phyloP scores from a whole-genome alignment of 257 asterid species.

The Primulina tabacum region DNA sequence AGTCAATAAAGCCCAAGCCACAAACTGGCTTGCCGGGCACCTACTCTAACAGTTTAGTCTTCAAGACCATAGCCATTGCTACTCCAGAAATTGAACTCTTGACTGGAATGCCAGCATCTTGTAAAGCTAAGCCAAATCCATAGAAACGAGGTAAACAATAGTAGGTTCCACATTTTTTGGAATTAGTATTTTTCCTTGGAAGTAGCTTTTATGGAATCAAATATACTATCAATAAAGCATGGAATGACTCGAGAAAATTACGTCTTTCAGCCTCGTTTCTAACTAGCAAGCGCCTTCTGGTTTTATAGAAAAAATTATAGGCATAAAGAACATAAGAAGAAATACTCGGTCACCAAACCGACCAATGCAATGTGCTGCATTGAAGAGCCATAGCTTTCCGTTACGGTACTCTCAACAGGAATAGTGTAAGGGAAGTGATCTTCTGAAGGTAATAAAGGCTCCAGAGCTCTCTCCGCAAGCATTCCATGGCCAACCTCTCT shows the following conservation, averaged over 20 bases:
- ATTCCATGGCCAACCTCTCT: conserved; percentile 98
- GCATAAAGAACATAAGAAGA: neutral
- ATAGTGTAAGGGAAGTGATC: conserved; percentile 84
- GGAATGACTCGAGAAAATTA: conserved; percentile 6
- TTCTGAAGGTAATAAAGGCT: conserved; percentile 77
- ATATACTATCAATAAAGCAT: conserved; percentile 1
- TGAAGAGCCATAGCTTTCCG: conserved; percentile 98
- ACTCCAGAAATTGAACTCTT: conserved; percentile 87
- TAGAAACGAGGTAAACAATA: neutral
- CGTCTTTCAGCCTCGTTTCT: neutral
- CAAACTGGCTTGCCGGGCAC: too few species aligned
- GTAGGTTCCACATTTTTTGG: neutral
- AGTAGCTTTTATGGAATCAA: neutral
- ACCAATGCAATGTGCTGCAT: conserved; percentile 43
- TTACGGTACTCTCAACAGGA: conserved; percentile 98
- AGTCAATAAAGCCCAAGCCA: too few species aligned
- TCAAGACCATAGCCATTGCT: conserved; percentile 98
- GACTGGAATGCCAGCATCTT: conserved; percentile 97
- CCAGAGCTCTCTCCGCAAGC: conserved; percentile 96
- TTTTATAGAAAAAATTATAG: neutral
- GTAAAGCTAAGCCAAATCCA: conserved; percentile 67
- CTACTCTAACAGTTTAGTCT: too few species aligned
- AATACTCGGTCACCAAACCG: conserved; percentile 19
- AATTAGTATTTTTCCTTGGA: neutral
- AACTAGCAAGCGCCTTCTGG: conserved; percentile 4